Conservation (phyloP, 108 stramenopile genomes). For the Nannochloropsis salina region DNA sequence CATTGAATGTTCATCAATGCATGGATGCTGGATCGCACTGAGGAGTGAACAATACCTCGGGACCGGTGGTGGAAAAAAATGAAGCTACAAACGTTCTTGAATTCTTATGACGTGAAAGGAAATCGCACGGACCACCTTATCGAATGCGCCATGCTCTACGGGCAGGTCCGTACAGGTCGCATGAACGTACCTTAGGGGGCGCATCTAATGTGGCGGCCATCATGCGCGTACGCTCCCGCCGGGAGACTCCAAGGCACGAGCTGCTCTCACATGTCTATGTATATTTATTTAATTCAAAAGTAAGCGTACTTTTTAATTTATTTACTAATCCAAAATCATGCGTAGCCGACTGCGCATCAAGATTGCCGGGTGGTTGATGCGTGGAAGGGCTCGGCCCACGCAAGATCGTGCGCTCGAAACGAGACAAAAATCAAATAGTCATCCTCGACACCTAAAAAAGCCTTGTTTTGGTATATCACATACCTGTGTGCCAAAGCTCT, state of each 20-base stretch:
- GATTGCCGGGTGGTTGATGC: background rate
- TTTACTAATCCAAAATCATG: too few relatives aligned
- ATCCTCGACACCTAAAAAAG: background rate
- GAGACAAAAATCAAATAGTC: background rate
- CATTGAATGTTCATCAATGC: too few relatives aligned
- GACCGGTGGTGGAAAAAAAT: too few relatives aligned
- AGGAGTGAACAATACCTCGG: too few relatives aligned
- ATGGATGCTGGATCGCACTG: too few relatives aligned
- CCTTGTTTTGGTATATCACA: background rate
- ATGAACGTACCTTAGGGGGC: background rate
- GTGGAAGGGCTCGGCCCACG: conserved; percentile 17
- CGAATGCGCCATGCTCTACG: too few relatives aligned
- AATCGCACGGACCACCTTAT: too few relatives aligned
- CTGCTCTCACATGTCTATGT: conserved; percentile 9
- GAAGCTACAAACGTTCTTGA: too few relatives aligned
- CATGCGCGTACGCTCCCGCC: background rate
- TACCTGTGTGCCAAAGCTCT: background rate
- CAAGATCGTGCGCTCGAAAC: background rate
- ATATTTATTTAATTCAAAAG: too few relatives aligned
- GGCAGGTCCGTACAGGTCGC: background rate
- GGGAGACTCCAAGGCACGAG: background rate
- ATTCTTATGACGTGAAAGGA: too few relatives aligned
- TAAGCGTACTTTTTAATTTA: too few relatives aligned
- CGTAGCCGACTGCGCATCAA: too few relatives aligned
- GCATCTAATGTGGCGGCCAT: background rate